These are phyloP conservation scores for Senna siamea DNA, from an alignment of 306 rosid genomes.

Conservation along the genomic window DNA sequence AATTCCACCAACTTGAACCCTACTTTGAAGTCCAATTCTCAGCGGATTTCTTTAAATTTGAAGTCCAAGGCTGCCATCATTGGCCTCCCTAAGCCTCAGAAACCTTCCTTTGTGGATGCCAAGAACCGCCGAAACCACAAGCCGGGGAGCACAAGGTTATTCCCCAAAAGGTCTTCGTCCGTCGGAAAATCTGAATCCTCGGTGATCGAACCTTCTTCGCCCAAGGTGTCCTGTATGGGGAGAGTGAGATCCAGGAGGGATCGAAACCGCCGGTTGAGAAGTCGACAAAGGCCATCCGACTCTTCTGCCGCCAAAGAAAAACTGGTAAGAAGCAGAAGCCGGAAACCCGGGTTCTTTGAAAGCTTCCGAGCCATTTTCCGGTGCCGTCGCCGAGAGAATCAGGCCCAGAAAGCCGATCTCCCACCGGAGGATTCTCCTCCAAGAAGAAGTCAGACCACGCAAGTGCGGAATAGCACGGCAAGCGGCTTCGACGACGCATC, in stretches of 20 bases:
- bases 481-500: constrained; percentile 37
- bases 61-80: constrained; percentile 73
- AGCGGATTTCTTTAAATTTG: constrained; percentile 66
- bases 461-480: constrained; percentile 28
- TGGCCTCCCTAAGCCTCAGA: constrained; percentile 88
- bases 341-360: constrained; percentile 62
- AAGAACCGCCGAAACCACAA: constrained; percentile 58
- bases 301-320: constrained; percentile 41
- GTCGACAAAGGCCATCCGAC: constrained; percentile 47
- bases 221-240: constrained; percentile 96
- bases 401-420: constrained; percentile 35
- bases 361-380: constrained; percentile 63
- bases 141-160: constrained; percentile 52
- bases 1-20: constrained; percentile 57
- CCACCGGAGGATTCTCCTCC: constrained; percentile 37
- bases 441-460: constrained; percentile 17
- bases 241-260: constrained; percentile 86
- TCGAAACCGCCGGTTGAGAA: constrained; percentile 60
- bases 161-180: constrained; percentile 72
- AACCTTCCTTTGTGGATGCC: constrained; percentile 54
- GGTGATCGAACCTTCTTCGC: constrained; percentile 80
- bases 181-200: constrained; percentile 57
- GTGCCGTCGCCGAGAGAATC: constrained; percentile 45
- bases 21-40: constrained; percentile 61
- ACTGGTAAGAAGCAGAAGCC: constrained; percentile 43